These are phyloP conservation scores for Pezicula carpinea DNA, from an alignment of 2,329 filamentous ascomycete species.

Conservation along the genomic window DNA sequence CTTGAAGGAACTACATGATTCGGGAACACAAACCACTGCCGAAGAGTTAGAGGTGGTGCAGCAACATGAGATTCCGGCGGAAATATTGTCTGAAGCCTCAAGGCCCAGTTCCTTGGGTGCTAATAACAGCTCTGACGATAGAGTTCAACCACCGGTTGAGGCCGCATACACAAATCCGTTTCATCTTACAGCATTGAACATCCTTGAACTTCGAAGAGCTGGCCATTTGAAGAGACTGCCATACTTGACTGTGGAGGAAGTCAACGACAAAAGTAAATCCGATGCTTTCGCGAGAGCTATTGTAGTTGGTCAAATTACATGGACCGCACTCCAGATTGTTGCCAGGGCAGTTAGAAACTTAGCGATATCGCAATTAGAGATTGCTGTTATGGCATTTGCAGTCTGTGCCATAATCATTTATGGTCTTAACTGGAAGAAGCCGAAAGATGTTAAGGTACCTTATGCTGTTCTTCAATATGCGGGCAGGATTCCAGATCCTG, in stretches of 20 bases:
- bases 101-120: too few relatives aligned
- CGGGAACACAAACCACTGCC: background rate
- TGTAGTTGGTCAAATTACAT: conserved; percentile 12
- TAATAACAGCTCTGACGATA: too few relatives aligned
- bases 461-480: background rate
- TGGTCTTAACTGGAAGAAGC: conserved; percentile 6
- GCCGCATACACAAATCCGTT: background rate
- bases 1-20: too few relatives aligned
- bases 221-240: conserved; percentile 1
- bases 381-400: conserved; percentile 9
- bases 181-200: background rate
- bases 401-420: conserved; percentile 7
- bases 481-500: background rate
- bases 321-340: conserved; percentile 14
- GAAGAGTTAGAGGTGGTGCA: too few relatives aligned
- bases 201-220: background rate
- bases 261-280: conserved; percentile 16
- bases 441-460: conserved; percentile 6
- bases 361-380: conserved; percentile 12
- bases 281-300: conserved; percentile 13
- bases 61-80: too few relatives aligned
- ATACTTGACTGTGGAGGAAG: conserved; percentile 8
- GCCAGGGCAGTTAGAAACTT: conserved; percentile 8
- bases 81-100: too few relatives aligned
- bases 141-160: background rate